Evolutionary conservation across 2,329 filamentous ascomycete species (phyloP).

Genomic region (Chaetomiaceae sp.): DNA sequence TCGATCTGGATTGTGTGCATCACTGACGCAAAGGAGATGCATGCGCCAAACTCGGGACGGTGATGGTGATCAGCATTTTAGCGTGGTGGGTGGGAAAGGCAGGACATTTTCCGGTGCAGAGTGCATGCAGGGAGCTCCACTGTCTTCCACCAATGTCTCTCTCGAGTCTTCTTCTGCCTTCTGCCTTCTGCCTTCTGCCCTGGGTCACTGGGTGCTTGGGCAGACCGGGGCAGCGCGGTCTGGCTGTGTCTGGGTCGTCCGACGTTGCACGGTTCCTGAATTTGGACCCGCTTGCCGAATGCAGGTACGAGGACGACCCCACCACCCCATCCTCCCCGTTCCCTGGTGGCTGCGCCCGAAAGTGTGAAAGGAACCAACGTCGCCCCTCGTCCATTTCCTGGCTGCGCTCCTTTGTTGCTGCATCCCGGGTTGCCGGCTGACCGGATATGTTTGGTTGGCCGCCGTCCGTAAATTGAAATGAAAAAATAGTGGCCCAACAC

Average conservation of each 20-base stretch:
- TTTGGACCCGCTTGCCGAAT: slow-evolving; percentile 1
- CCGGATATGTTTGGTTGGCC: not conserved
- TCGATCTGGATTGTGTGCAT: not conserved
- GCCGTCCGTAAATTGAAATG: too few relatives aligned
- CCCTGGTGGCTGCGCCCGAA: too few relatives aligned
- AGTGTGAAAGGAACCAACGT: too few relatives aligned
- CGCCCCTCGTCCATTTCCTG: not conserved
- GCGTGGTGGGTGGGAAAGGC: not conserved
- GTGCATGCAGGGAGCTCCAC: slow-evolving; percentile 10
- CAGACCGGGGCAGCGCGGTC: not conserved
- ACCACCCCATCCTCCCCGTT: not conserved
- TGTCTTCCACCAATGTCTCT: not conserved
- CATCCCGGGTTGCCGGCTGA: not conserved
- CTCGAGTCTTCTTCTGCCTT: not conserved
- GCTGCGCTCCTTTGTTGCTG: not conserved
- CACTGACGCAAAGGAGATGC: not conserved
- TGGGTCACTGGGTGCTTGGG: too few relatives aligned
- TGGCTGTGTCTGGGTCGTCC: not conserved
- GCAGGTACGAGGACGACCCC: slow-evolving; percentile 13
- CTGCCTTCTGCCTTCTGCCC: not conserved
- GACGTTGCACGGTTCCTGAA: slow-evolving; percentile 19
- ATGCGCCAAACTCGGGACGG: not conserved
- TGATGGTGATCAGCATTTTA: slow-evolving; percentile 18
- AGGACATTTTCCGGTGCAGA: slow-evolving; percentile 6
- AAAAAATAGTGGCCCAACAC: too few relatives aligned